Conservation (phyloP, 805 yeast genomes). For the Torulaspora microellipsoides region DNA sequence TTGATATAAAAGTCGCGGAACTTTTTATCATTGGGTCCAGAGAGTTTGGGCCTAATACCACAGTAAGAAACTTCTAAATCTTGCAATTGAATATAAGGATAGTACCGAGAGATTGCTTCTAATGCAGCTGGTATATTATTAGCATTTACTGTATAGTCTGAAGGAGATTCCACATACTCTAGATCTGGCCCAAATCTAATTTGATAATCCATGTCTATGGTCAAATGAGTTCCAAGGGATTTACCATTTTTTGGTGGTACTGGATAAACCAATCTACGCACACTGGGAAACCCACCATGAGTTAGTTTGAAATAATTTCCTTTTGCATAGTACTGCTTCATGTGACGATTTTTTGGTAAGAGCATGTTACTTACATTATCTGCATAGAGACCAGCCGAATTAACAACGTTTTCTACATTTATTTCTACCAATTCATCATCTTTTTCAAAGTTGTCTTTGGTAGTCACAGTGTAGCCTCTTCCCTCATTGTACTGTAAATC, state of each 20-base stretch:
- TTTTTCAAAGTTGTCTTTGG: slow-evolving; percentile 26
- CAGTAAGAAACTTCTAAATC: slow-evolving; percentile 64
- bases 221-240: slow-evolving; percentile 85
- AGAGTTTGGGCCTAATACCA: slow-evolving; percentile 80
- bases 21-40: slow-evolving; percentile 39
- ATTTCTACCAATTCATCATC: slow-evolving; percentile 39
- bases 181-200: slow-evolving; percentile 84
- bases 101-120: slow-evolving; percentile 54
- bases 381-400: slow-evolving; percentile 78
- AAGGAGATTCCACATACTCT: slow-evolving; percentile 61
- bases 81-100: slow-evolving; percentile 50
- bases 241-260: slow-evolving; percentile 65
- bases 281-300: slow-evolving; percentile 42
- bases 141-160: slow-evolving; percentile 46
- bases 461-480: slow-evolving; percentile 29
- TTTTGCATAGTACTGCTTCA: slow-evolving; percentile 65
- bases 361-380: slow-evolving; percentile 65
- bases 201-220: slow-evolving; percentile 76
- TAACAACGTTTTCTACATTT: slow-evolving; percentile 55
- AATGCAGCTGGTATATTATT: slow-evolving; percentile 51
- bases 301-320: slow-evolving; percentile 73
- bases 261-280: slow-evolving; percentile 65
- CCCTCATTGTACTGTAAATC: slow-evolving; percentile 31
- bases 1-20: slow-evolving; percentile 73
- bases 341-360: slow-evolving; percentile 56